Evolutionary conservation across 257 asterid species (phyloP), one percentile per base, ranked within the genome.

Genomic region (Lycium barbarum): DNA sequence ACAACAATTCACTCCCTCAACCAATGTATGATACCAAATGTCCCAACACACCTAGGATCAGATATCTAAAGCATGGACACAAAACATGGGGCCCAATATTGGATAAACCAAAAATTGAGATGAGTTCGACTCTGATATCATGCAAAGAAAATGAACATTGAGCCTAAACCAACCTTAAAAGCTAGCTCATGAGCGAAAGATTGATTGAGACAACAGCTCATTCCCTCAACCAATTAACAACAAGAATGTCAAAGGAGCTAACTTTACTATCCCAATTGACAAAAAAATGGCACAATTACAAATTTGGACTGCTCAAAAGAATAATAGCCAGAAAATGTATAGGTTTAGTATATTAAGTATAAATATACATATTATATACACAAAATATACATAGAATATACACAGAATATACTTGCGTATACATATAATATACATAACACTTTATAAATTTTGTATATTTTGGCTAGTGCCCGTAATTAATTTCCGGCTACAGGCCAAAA

Each of bases 181-280:
- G 26, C 54, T 43, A 70, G 54, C 17, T 17, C 49, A 71, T 36
- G 15, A 40, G 54, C 0, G 0, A 33, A 70, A 15, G 53, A 38
- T 4, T 2, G 5, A 68, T 0, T 1, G 49, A 68, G 11, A 7
- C 53, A 17, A 17, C 53, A 38, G 5, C 10, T 13, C 49, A 70
- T 70, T 40, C 9, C 35, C 33, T 40, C 35, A 71, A 71, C 53
- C 79, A 71, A 40, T 71, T 71, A 71, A 40, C 55, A 71, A 71
- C 54, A 70, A 70, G 58, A 45, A n/a, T 72, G 80, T 20, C 13
- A 78, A 78, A 78, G 82, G 47, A 36, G 4, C 82, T 26, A 76
- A 53, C 65, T 51, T 76, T 7, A 51, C 4, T 51, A 45, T 12
- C 63, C 47, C 47, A 45, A 72, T 18, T 3, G 79, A 70, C 79